Percentiles rank a stretch among this genome's conserved stretches.
These are phyloP conservation scores for Cucumis cinereus DNA, from an alignment of 306 rosid genomes.

Conservation along the genomic window DNA sequence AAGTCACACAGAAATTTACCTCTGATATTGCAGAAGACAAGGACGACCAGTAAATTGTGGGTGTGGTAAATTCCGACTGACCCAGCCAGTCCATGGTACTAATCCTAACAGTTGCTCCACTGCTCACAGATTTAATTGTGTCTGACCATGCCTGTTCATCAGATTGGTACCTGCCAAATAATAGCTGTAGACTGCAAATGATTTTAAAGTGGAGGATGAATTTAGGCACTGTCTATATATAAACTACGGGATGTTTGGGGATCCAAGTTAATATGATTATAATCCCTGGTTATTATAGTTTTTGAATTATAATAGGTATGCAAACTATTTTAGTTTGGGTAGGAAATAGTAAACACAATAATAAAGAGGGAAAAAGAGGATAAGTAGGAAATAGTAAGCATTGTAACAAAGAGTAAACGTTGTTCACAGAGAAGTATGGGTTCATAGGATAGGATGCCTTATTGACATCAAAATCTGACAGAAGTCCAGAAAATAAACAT, in stretches of 20 bases:
- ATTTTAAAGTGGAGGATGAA: constrained; percentile 11
- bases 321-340: too few species aligned
- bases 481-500: neutral
- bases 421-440: neutral
- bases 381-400: too few species aligned
- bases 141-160: constrained; percentile 93
- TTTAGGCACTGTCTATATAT: neutral
- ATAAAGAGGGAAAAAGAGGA: too few species aligned
- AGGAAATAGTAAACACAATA: too few species aligned
- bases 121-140: constrained; percentile 63
- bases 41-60: constrained; percentile 71
- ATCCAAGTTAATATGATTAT: too few species aligned
- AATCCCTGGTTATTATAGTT: too few species aligned
- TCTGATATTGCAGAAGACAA: constrained; percentile 81
- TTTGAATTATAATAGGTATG: too few species aligned
- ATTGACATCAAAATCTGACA: neutral
- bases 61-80: constrained; percentile 55
- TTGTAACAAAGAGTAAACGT: too few species aligned
- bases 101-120: constrained; percentile 42
- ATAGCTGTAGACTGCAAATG: constrained; percentile 44
- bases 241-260: neutral
- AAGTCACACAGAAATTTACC: constrained; percentile 27
- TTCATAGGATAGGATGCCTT: neutral
- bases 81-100: constrained; percentile 98
- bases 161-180: constrained; percentile 60